Evolutionary conservation across 2,329 filamentous ascomycete species (phyloP).

Genomic region (Atkinsonella texensis): DNA sequence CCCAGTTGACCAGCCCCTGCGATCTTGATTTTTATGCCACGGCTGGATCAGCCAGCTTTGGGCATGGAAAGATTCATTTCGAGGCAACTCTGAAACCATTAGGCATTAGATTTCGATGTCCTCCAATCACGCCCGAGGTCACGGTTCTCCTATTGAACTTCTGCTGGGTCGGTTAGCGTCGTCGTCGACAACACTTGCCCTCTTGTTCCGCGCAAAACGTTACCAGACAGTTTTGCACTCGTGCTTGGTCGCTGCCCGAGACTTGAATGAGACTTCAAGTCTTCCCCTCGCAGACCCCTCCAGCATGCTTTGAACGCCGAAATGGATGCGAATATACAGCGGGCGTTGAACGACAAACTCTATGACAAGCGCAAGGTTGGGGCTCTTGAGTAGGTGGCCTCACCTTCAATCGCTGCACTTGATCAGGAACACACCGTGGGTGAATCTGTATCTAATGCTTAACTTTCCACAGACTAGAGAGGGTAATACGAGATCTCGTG

Average conservation of each 20-base stretch:
- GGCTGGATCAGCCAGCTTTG: too few species aligned
- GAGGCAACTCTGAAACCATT: not conserved
- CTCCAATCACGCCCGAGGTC: too few species aligned
- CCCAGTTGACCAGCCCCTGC: too few species aligned
- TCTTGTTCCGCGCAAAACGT: not conserved
- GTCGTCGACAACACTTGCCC: not conserved
- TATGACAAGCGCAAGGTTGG: slow-evolving; percentile 97
- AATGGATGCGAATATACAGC: slow-evolving; percentile 86
- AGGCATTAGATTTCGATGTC: too few species aligned
- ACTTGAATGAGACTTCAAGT: not conserved
- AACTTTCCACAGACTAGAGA: slow-evolving; percentile 59
- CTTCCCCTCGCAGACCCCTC: not conserved
- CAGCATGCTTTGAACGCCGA: slow-evolving; percentile 4
- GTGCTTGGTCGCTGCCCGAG: too few species aligned
- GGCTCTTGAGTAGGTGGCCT: slow-evolving; percentile 69
- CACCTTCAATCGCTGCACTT: not conserved
- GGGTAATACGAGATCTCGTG: slow-evolving; percentile 75
- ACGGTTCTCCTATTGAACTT: not conserved
- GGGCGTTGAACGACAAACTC: slow-evolving; percentile 91
- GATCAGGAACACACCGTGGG: not conserved
- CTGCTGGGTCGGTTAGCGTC: not conserved
- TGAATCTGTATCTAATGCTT: slow-evolving; percentile 8
- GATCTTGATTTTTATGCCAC: too few species aligned
- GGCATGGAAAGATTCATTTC: too few species aligned
- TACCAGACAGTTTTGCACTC: too few species aligned